Conservation (phyloP, 805 yeast genomes). For the Pichia manshurica region DNA sequence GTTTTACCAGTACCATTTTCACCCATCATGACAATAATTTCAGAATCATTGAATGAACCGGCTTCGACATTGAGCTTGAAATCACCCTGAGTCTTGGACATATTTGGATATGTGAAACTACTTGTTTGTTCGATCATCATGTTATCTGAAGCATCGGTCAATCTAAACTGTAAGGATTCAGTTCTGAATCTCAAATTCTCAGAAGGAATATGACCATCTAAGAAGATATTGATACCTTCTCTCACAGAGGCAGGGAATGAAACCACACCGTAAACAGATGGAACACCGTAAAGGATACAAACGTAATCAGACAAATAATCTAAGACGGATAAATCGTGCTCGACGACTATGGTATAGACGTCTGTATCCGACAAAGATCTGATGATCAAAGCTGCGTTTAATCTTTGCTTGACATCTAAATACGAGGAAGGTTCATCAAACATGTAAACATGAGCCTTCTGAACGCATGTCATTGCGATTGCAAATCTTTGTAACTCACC, state of each 20-base stretch:
- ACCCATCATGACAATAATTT: conserved; percentile 98
- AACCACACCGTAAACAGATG: conserved; percentile 98
- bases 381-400: conserved; percentile 92
- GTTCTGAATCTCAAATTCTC: conserved; percentile 96
- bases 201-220: conserved; percentile 96
- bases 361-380: conserved; percentile 76
- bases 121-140: conserved; percentile 72
- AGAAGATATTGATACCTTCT: conserved; percentile 97
- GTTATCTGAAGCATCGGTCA: conserved; percentile 83
- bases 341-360: conserved; percentile 89
- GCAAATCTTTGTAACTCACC: conserved; percentile 99
- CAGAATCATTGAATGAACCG: conserved; percentile 94
- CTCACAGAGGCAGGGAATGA: conserved; percentile 94
- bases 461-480: conserved; percentile 94
- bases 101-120: conserved; percentile 68
- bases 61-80: conserved; percentile 75
- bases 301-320: conserved; percentile 96
- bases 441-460: conserved; percentile 94
- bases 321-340: conserved; percentile 96
- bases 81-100: conserved; percentile 93
- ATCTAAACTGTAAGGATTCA: conserved; percentile 89
- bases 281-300: conserved; percentile 95
- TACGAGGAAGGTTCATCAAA: conserved; percentile 99
- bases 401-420: conserved; percentile 96
- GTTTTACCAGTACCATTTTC: conserved; percentile 99